Base-by-base conservation (phyloP, 192 early-diverging fungal genomes). In the Lunasporangiospora selenospora region DNA sequence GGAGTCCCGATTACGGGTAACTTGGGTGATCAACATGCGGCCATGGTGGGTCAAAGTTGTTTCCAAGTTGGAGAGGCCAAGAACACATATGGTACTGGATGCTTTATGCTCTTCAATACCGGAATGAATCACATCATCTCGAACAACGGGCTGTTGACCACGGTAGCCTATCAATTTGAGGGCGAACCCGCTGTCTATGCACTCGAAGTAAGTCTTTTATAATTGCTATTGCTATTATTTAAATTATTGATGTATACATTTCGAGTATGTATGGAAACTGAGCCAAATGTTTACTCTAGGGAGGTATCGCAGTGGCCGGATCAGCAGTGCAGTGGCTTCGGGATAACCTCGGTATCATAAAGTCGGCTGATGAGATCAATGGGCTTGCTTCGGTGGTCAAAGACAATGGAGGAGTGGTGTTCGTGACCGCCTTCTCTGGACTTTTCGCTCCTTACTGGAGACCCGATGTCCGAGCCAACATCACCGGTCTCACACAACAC, bases 1-100 rank as follows among this genome's bases (percentile, higher is more conserved):
- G 91, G 88, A 32, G 61, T 95, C 3, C 88, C 93, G 2, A 88
- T 98, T 40, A 69, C 92, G n/a, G 95, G 95, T 0, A 91, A 90
- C 64, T 75, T 98, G 33, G 95, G 95, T 48, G 95, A 98, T 78
- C 95, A 98, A 70, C 95, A 98, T 73, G 92, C 93, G 13, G 95
- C 95, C 18, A 83, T 95, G 34, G 93, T 98, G 26, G 95, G 95
- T n/a, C 95, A 98, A 73, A 87, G 87, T 57, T 98, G 95, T 78
- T 93, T 94, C 65, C 65, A 86, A 41, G 78, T 86, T 4, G 95
- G 95, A 4, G 88, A 93, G 70, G 88, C 90, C 53, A 98, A 98
- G 83, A 98, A 95, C 81, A 98, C 95, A 8, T 96, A 96, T 79
- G 95, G 95, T 38, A 98, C 95, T 26, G 95, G 94, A 30, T 95